Evolutionary conservation across 192 early-diverging fungal species (phyloP).

Genomic region (Coemansia sp.): DNA sequence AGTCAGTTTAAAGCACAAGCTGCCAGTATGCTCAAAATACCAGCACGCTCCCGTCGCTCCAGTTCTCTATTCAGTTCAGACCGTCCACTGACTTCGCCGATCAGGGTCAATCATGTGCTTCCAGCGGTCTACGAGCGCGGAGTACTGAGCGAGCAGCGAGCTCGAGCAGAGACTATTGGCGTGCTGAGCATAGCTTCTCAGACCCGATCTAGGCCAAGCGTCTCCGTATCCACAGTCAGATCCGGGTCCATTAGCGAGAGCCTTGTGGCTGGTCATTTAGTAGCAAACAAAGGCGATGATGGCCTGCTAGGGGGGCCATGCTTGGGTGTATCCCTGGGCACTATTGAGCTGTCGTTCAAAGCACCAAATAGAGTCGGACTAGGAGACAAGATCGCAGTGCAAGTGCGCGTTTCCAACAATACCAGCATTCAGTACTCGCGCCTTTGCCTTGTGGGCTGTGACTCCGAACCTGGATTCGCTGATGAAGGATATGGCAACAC

Average conservation of each 20-base stretch:
- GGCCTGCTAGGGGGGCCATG: background rate
- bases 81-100: slow-evolving; percentile 13
- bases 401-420: slow-evolving; percentile 35
- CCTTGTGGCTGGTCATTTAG: background rate
- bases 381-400: slow-evolving; percentile 30
- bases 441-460: slow-evolving; percentile 24
- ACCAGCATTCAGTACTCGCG: slow-evolving; percentile 23
- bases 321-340: background rate
- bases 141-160: slow-evolving; percentile 4
- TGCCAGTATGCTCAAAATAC: slow-evolving; percentile 2
- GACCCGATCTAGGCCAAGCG: background rate
- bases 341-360: slow-evolving; percentile 33
- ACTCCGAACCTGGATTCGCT: background rate
- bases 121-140: background rate
- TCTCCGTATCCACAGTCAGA: background rate
- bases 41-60: background rate
- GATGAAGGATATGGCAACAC: background rate
- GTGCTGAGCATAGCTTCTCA: slow-evolving; percentile 10
- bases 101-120: background rate
- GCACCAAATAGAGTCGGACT: slow-evolving; percentile 30
- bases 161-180: slow-evolving; percentile 27
- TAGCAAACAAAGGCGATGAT: no score
- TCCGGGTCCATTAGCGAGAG: background rate
- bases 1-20: background rate
- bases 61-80: background rate